Conservation (phyloP, 768 basidiomycete species). For the Dendrothele bispora region DNA sequence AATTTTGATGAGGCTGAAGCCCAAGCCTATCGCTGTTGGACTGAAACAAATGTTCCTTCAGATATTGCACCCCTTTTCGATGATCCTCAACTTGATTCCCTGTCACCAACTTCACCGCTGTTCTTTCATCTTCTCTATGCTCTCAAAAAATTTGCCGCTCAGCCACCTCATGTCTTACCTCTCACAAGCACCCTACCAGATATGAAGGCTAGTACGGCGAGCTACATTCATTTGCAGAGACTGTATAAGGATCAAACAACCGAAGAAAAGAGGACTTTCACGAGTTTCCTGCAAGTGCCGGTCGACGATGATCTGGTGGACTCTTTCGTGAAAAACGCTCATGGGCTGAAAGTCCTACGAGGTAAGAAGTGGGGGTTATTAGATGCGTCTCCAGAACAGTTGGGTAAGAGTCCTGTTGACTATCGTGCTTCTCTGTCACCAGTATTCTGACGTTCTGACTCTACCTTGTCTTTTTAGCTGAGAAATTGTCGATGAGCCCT, state of each 20-base stretch:
- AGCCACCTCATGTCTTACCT: slow-evolving; percentile 66
- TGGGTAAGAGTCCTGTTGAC: slow-evolving; percentile 45
- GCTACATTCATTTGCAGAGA: slow-evolving; percentile 83
- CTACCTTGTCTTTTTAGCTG: slow-evolving; percentile 30
- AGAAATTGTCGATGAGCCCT: slow-evolving; percentile 39
- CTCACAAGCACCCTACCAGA: slow-evolving; percentile 88
- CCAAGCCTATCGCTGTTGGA: slow-evolving; percentile 84
- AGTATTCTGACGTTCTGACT: neutral
- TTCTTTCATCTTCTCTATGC: slow-evolving; percentile 82
- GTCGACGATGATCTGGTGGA: slow-evolving; percentile 60
- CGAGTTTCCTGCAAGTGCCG: slow-evolving; percentile 41
- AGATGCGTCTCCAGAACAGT: slow-evolving; percentile 44
- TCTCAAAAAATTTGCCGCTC: slow-evolving; percentile 62
- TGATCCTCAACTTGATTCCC: slow-evolving; percentile 49
- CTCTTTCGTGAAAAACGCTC: slow-evolving; percentile 77
- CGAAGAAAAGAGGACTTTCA: slow-evolving; percentile 62
- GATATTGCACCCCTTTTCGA: slow-evolving; percentile 67
- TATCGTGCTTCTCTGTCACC: slow-evolving; percentile 6
- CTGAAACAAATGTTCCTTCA: slow-evolving; percentile 56
- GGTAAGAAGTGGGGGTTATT: slow-evolving; percentile 63
- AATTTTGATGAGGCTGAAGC: slow-evolving; percentile 95
- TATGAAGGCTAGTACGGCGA: slow-evolving; percentile 88
- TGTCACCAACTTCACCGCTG: slow-evolving; percentile 47
- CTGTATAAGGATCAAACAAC: slow-evolving; percentile 80
- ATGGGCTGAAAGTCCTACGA: slow-evolving; percentile 64